Evolutionary conservation across 495 filamentous ascomycete genomes (phyloP).

Genomic region (Podospora conica): DNA sequence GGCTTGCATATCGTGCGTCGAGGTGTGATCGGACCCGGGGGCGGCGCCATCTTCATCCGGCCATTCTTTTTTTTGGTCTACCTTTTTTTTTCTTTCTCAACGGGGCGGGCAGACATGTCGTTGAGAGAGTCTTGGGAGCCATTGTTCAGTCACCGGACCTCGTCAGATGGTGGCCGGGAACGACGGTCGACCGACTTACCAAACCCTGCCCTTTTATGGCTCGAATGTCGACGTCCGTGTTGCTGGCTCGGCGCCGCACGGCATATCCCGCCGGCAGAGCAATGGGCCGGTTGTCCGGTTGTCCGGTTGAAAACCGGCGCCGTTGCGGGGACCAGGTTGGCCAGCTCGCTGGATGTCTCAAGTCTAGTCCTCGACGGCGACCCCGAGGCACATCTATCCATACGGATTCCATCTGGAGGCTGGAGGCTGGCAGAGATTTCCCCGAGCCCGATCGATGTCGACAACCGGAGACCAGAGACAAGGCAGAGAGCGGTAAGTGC

Average conservation of each 20-base stretch:
- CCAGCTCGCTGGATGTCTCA: neutral
- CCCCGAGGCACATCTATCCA: neutral
- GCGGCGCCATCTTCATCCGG: neutral
- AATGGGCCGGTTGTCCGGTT: neutral
- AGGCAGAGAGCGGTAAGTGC: neutral
- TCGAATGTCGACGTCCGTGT: neutral
- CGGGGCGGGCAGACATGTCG: neutral
- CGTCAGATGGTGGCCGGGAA: neutral
- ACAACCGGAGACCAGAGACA: neutral
- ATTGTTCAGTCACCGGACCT: neutral
- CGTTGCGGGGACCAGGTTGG: neutral
- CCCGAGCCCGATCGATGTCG: neutral
- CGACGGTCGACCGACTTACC: neutral
- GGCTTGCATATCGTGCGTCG: conserved; percentile 5
- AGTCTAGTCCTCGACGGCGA: neutral
- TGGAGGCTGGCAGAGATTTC: neutral
- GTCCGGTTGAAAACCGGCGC: neutral
- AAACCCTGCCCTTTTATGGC: neutral
- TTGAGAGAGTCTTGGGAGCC: neutral
- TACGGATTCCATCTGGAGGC: no score
- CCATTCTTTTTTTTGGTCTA: neutral
- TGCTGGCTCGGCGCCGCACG: neutral
- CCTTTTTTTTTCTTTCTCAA: neutral
- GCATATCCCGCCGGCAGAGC: neutral
- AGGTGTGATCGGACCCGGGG: conserved; percentile 4